A percentile compares a stretch with the other conserved stretches of the same genome.
Conservation (phyloP, 345 rosid species). For the Nasturtium officinale region DNA sequence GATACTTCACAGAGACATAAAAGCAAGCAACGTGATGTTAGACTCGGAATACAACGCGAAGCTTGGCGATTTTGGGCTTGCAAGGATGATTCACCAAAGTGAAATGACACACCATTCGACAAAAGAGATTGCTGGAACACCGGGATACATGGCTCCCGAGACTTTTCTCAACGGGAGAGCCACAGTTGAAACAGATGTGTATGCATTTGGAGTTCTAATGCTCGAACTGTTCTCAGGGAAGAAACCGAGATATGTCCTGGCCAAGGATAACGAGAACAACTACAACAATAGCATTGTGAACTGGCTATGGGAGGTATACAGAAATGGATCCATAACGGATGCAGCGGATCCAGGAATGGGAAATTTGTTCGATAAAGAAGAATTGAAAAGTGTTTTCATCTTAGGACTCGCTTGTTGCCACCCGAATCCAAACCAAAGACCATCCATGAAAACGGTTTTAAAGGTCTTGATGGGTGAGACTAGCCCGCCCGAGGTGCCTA, state of each 20-base stretch:
- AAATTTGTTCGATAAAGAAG: conserved; percentile 41
- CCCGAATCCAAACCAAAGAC: conserved; percentile 73
- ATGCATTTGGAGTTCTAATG: conserved; percentile 66
- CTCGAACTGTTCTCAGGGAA: conserved; percentile 66
- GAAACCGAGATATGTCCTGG: conserved; percentile 48
- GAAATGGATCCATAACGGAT: conserved; percentile 47
- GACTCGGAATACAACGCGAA: conserved; percentile 60
- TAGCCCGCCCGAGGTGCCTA: conserved; percentile 53
- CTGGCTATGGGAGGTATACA: conserved; percentile 68
- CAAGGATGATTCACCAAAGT: conserved; percentile 58
- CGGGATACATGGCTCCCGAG: conserved; percentile 89
- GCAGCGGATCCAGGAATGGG: conserved; percentile 63
- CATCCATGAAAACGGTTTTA: conserved; percentile 60
- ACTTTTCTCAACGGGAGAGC: conserved; percentile 62
- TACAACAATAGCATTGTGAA: conserved; percentile 62
- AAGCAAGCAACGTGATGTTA: conserved; percentile 78
- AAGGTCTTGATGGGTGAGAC: conserved; percentile 71
- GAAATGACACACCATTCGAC: conserved; percentile 77
- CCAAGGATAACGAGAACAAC: conserved; percentile 35
- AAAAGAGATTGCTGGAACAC: conserved; percentile 71
- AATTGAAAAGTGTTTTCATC: conserved; percentile 51
- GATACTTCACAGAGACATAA: conserved; percentile 75
- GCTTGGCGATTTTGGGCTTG: conserved; percentile 81
- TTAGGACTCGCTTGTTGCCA: conserved; percentile 83
- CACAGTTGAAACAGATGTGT: conserved; percentile 66